Evolutionary conservation across 2,329 filamentous ascomycete species (phyloP).

Genomic region (Hypoxylon sp.): DNA sequence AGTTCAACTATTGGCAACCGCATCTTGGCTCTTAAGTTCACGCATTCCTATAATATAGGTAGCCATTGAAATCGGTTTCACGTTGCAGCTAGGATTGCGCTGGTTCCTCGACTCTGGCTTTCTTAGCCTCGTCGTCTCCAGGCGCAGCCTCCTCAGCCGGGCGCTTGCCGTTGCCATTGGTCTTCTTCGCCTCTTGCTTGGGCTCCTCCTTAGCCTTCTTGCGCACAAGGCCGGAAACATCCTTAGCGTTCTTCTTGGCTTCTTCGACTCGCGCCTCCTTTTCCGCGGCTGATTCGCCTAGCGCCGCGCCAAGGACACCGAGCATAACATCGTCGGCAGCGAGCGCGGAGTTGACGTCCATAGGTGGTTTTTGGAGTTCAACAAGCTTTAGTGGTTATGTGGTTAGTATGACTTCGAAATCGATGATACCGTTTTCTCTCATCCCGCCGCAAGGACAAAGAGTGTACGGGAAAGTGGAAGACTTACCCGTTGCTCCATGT

Average conservation of each 20-base stretch:
- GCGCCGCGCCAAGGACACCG: conserved; percentile 73
- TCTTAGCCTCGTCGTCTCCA: conserved; percentile 54
- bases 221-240: conserved; percentile 79
- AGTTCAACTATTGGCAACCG: neutral
- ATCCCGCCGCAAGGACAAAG: conserved; percentile 40
- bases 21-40: neutral
- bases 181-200: conserved; percentile 48
- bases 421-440: conserved; percentile 9
- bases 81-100: conserved; percentile 25
- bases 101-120: conserved; percentile 53
- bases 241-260: conserved; percentile 79
- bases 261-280: conserved; percentile 76
- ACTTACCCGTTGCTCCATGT: conserved; percentile 81
- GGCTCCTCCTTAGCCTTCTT: conserved; percentile 67
- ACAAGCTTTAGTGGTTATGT: conserved; percentile 63
- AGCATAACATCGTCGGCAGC: conserved; percentile 64
- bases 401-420: conserved; percentile 38
- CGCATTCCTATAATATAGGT: neutral
- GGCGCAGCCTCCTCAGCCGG: conserved; percentile 57
- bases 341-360: conserved; percentile 69
- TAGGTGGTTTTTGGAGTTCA: conserved; percentile 75
- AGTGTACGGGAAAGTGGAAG: conserved; percentile 46
- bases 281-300: conserved; percentile 72
- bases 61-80: neutral
- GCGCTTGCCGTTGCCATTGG: conserved; percentile 61